These are phyloP conservation scores for Saturnispora gosingensis DNA, from an alignment of 805 yeast genomes.

Conservation along the genomic window DNA sequence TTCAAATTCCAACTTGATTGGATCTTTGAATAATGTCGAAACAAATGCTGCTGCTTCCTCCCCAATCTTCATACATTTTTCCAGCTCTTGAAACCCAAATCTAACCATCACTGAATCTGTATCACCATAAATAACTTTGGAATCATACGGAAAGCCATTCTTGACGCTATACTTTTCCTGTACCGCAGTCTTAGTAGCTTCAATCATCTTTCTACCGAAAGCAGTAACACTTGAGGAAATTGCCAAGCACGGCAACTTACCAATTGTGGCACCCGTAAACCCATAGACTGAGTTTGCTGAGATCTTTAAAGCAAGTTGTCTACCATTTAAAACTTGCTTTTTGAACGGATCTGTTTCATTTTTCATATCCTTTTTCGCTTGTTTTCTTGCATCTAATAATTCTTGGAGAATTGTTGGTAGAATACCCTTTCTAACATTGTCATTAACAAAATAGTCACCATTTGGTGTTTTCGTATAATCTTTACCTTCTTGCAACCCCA, in stretches of 20 bases:
- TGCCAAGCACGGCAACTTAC: conserved; percentile 92
- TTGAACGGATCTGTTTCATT: conserved; percentile 92
- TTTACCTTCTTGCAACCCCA: conserved; percentile 52
- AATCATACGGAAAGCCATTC: conserved; percentile 78
- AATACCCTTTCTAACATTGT: conserved; percentile 65
- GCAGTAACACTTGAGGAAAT: conserved; percentile 94
- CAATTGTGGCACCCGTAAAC: conserved; percentile 97
- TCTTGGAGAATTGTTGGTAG: conserved; percentile 89
- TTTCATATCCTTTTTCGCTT: conserved; percentile 83
- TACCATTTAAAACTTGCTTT: conserved; percentile 88
- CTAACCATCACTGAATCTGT: conserved; percentile 99
- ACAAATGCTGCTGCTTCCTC: conserved; percentile 90
- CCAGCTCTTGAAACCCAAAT: conserved; percentile 76
- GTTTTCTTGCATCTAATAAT: conserved; percentile 81
- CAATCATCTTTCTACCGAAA: conserved; percentile 96
- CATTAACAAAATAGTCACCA: conserved; percentile 81
- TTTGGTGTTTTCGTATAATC: conserved; percentile 88
- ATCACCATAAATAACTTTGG: conserved; percentile 94
- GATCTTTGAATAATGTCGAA: conserved; percentile 67
- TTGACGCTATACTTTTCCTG: conserved; percentile 68
- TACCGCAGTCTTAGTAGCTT: conserved; percentile 77
- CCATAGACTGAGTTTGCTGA: conserved; percentile 99
- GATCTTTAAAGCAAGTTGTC: conserved; percentile 91
- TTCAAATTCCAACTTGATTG: conserved; percentile 93
- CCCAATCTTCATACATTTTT: conserved; percentile 82